Evolutionary conservation across 2,329 filamentous ascomycete genomes (phyloP).

Genomic region (Fusarium solani-melongenae): DNA sequence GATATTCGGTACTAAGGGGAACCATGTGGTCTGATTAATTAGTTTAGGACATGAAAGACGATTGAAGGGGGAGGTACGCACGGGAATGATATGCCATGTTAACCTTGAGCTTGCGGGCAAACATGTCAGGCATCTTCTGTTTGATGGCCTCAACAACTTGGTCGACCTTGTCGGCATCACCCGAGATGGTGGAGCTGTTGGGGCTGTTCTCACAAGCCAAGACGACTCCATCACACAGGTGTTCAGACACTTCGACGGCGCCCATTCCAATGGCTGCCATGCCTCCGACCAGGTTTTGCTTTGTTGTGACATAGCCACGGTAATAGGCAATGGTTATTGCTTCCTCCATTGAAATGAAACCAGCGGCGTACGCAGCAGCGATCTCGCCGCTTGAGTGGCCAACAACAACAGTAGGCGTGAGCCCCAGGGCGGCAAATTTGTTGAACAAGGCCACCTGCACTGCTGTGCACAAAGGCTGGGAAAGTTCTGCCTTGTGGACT

Average conservation of each 20-base stretch:
- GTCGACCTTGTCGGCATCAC: background rate
- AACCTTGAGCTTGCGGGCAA: background rate
- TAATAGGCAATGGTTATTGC: slow-evolving; percentile 11
- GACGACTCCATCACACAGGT: background rate
- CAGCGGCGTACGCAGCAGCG: slow-evolving; percentile 11
- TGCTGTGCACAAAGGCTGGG: slow-evolving; percentile 20
- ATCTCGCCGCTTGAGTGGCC: slow-evolving; percentile 31
- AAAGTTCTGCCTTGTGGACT: background rate
- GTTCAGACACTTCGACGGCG: background rate
- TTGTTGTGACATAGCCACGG: slow-evolving; percentile 5
- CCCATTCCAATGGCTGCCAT: slow-evolving; percentile 24
- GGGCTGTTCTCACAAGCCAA: slow-evolving; percentile 27
- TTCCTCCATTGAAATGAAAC: slow-evolving; percentile 2
- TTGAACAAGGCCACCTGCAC: slow-evolving; percentile 14
- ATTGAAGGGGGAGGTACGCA: background rate
- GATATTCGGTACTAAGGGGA: background rate
- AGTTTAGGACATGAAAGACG: background rate
- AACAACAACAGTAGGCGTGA: background rate
- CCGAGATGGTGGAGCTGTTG: slow-evolving; percentile 6
- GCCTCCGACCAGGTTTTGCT: background rate
- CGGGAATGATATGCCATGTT: slow-evolving; percentile 23
- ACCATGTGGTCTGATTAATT: slow-evolving; percentile 44
- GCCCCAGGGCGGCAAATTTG: background rate
- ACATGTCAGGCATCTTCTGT: background rate
- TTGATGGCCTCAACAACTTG: slow-evolving; percentile 5